Evolutionary conservation across 2,329 filamentous ascomycete species (phyloP).

Genomic region (Tolypocladium sp.): DNA sequence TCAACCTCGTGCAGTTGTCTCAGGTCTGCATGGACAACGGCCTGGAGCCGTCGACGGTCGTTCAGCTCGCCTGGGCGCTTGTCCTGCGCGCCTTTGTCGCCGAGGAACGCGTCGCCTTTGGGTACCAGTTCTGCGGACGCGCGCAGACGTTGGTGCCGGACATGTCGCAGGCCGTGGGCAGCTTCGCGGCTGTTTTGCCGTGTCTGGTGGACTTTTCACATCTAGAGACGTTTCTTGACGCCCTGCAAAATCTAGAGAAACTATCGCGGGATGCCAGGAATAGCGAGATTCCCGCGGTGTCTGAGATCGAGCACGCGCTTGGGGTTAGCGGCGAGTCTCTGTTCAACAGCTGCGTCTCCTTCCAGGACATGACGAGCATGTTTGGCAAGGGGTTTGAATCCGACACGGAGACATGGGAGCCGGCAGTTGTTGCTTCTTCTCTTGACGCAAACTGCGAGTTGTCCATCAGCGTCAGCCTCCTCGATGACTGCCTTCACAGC

Average conservation of each 20-base stretch:
- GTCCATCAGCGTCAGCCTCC: constrained; percentile 33
- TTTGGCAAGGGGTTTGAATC: not conserved
- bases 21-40: constrained; percentile 29
- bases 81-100: constrained; percentile 46
- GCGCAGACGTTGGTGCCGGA: constrained; percentile 32
- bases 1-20: constrained; percentile 29
- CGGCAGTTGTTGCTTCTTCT: constrained; percentile 4
- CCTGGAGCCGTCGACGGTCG: constrained; percentile 37
- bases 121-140: constrained; percentile 36
- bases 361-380: constrained; percentile 26
- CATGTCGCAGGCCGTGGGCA: constrained; percentile 33
- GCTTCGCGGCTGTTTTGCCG: constrained; percentile 31
- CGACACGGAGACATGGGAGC: constrained; percentile 4
- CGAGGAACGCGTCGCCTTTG: constrained; percentile 44
- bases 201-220: constrained; percentile 23
- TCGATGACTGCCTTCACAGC: constrained; percentile 28
- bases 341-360: constrained; percentile 43
- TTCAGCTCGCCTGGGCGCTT: constrained; percentile 52
- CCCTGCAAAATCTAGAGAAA: constrained; percentile 23
- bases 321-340: constrained; percentile 30
- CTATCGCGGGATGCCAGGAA: constrained; percentile 8
- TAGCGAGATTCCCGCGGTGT: constrained; percentile 36
- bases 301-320: constrained; percentile 37
- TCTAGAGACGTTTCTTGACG: constrained; percentile 19
- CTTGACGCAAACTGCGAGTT: constrained; percentile 32